Evolutionary conservation across 2,329 filamentous ascomycete genomes (phyloP).

Genomic region (Fusarium paranaense): DNA sequence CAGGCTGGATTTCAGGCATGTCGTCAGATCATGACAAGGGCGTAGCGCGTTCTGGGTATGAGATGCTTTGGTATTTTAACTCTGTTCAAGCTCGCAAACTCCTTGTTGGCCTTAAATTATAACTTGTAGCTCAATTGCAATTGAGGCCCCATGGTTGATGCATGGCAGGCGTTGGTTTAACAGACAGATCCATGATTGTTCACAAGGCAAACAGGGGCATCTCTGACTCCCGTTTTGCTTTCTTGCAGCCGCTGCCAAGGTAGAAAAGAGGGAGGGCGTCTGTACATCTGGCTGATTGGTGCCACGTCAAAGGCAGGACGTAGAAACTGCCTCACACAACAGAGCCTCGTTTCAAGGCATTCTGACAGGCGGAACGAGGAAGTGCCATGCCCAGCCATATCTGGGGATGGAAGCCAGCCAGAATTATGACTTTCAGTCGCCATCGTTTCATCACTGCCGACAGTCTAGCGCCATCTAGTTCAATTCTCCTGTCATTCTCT

Average conservation of each 20-base stretch:
- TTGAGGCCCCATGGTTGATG: neutral
- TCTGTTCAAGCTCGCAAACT: neutral
- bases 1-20: neutral
- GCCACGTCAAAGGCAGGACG: neutral
- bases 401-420: neutral
- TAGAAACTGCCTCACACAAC: neutral
- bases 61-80: neutral
- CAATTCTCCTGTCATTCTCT: neutral
- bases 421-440: fast-evolving
- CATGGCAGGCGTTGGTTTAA: neutral
- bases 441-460: neutral
- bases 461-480: neutral
- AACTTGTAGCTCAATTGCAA: neutral
- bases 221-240: too few relatives aligned
- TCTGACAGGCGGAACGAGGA: neutral
- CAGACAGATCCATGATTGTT: neutral
- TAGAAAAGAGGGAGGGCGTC: neutral
- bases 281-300: too few relatives aligned
- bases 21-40: neutral
- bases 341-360: neutral
- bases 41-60: neutral
- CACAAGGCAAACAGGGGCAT: neutral
- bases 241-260: neutral
- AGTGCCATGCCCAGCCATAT: neutral
- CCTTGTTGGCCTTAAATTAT: neutral